A percentile compares a stretch with the other conserved stretches of the same genome.
Evolutionary conservation across 2,329 filamentous ascomycete species (phyloP).

Genomic region (Cytospora mali): DNA sequence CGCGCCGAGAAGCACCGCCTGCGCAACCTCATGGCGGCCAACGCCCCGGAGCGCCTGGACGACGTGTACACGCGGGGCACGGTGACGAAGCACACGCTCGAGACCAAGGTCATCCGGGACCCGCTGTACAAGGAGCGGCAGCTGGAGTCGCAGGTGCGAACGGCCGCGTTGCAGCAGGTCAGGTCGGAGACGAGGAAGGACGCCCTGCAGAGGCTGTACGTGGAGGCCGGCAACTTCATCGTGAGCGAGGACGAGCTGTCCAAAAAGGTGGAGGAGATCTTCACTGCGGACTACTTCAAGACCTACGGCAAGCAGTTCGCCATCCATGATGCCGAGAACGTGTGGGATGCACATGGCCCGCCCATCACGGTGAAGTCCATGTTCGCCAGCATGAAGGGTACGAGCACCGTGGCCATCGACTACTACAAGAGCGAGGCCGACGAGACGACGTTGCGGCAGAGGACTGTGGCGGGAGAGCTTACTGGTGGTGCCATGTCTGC

Average conservation of each 20-base stretch:
- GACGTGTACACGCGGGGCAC: conserved; percentile 75
- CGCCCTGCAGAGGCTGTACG: conserved; percentile 83
- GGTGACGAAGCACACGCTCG: conserved; percentile 54
- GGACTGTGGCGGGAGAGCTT: conserved; percentile 59
- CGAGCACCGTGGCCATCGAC: conserved; percentile 40
- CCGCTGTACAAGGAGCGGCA: conserved; percentile 62
- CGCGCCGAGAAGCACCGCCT: conserved; percentile 52
- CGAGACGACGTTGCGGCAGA: conserved; percentile 53
- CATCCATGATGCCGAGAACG: conserved; percentile 44
- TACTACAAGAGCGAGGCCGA: conserved; percentile 43
- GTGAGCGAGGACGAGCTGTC: conserved; percentile 77
- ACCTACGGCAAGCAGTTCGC: conserved; percentile 41
- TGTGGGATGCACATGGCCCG: conserved; percentile 54
- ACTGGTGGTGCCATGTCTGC: conserved; percentile 53
- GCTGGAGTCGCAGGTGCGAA: conserved; percentile 44
- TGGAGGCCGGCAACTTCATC: conserved; percentile 86
- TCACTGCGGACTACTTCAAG: conserved; percentile 63
- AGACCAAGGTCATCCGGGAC: conserved; percentile 59
- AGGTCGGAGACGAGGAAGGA: conserved; percentile 66
- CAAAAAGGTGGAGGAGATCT: conserved; percentile 72
- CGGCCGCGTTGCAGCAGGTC: conserved; percentile 47
- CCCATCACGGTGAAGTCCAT: conserved; percentile 51
- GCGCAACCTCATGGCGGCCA: conserved; percentile 50
- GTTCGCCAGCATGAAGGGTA: conserved; percentile 43
- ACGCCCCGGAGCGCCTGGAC: conserved; percentile 71